Conservation (phyloP, 257 asterid species). For the Mitragyna speciosa region DNA sequence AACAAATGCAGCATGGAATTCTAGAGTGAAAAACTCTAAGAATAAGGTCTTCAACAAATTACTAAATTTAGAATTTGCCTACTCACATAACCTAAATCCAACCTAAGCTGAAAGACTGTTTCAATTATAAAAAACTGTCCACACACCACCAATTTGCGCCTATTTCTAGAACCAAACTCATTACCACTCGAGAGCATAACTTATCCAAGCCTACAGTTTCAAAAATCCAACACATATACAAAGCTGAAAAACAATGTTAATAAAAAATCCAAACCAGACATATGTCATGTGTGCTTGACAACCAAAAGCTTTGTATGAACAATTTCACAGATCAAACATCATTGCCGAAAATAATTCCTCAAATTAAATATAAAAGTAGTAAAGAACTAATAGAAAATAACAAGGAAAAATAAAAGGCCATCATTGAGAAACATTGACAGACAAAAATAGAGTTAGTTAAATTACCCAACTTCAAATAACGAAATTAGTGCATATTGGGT, state of each 20-base stretch:
- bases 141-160: not conserved
- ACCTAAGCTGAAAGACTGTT: not conserved
- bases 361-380: not conserved
- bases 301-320: not conserved
- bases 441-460: not conserved
- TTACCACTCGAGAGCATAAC: not conserved
- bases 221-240: not conserved
- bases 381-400: not conserved
- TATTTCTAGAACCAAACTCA: not conserved
- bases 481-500: not conserved
- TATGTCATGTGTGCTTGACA: not conserved
- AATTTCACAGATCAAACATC: not conserved
- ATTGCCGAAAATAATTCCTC: not conserved
- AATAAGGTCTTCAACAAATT: not conserved
- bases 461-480: too few relatives aligned
- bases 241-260: not conserved
- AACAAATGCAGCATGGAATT: not conserved
- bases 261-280: not conserved
- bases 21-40: not conserved
- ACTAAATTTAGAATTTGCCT: not conserved
- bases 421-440: not conserved
- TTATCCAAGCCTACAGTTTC: not conserved
- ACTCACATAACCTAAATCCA: not conserved
- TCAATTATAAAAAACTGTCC: not conserved
- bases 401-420: not conserved